Evolutionary conservation across 768 basidiomycete species (phyloP).

Genomic region (Panaeolus cyanescens): DNA sequence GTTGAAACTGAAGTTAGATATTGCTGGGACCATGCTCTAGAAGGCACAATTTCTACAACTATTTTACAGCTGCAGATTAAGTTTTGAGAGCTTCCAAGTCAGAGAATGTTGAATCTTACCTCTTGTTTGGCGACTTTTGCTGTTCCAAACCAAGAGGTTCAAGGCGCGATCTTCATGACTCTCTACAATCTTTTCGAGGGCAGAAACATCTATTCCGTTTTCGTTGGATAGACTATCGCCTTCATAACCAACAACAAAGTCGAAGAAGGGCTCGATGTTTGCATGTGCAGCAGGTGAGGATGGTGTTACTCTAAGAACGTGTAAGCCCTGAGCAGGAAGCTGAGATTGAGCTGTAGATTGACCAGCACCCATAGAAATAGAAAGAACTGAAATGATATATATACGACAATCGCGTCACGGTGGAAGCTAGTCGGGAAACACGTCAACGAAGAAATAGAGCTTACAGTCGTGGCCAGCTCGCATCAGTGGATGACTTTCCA

Average conservation of each 20-base stretch:
- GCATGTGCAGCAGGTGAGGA: conserved; percentile 87
- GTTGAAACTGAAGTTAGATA: conserved; percentile 33
- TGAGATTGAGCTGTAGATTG: conserved; percentile 63
- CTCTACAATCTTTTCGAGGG: conserved; percentile 82
- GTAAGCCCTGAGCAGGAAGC: conserved; percentile 64
- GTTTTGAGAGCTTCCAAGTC: neutral
- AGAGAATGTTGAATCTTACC: conserved; percentile 38
- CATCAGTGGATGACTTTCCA: neutral
- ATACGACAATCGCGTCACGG: neutral
- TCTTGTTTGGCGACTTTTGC: conserved; percentile 72
- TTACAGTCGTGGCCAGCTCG: neutral
- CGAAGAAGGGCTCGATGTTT: conserved; percentile 90
- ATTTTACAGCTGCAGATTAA: conserved; percentile 11
- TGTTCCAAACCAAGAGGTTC: conserved; percentile 81
- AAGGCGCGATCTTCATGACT: conserved; percentile 71
- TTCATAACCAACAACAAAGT: conserved; percentile 93
- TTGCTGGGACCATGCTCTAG: conserved; percentile 76
- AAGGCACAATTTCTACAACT: conserved; percentile 88
- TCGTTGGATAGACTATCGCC: conserved; percentile 57
- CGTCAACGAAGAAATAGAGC: neutral
- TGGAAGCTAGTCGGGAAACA: neutral
- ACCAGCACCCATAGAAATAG: conserved; percentile 63
- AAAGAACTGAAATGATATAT: neutral
- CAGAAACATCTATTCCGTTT: conserved; percentile 63
- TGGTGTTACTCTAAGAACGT: conserved; percentile 89